These are phyloP conservation scores for Phaeoacremonium minimum DNA, from an alignment of 2,329 filamentous ascomycete species.

Conservation along the genomic window DNA sequence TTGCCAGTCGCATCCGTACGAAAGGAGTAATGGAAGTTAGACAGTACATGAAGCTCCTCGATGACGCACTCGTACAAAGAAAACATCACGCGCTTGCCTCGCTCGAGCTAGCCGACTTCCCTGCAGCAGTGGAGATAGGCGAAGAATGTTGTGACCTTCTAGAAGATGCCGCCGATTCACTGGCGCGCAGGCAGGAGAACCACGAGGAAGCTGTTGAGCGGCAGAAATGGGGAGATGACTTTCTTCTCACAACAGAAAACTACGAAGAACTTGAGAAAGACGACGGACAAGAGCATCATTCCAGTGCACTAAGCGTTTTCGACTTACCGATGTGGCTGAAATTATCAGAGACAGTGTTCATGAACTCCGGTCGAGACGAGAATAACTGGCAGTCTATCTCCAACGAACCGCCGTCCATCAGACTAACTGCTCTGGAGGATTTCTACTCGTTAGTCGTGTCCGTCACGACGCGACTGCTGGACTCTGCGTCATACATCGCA, in stretches of 20 bases:
- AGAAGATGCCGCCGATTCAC: slow-evolving; percentile 62
- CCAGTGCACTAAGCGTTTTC: slow-evolving; percentile 40
- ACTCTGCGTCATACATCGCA: slow-evolving; percentile 66
- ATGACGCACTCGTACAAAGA: slow-evolving; percentile 39
- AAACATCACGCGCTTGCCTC: slow-evolving; percentile 25
- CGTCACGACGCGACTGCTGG: slow-evolving; percentile 66
- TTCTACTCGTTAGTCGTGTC: slow-evolving; percentile 66
- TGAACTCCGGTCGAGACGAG: slow-evolving; percentile 62
- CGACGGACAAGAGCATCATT: slow-evolving; percentile 8
- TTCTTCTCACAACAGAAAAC: slow-evolving; percentile 53
- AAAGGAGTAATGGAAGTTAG: slow-evolving; percentile 74
- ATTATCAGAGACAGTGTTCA: slow-evolving; percentile 66
- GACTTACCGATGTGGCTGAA: slow-evolving; percentile 55
- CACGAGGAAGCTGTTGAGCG: slow-evolving; percentile 58
- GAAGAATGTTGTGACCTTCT: slow-evolving; percentile 60
- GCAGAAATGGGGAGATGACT: slow-evolving; percentile 56
- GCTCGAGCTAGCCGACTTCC: slow-evolving; percentile 52
- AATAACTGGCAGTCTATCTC: slow-evolving; percentile 65
- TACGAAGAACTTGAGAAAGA: slow-evolving; percentile 7
- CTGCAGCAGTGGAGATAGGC: slow-evolving; percentile 68
- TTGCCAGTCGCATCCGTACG: slow-evolving; percentile 59
- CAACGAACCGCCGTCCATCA: slow-evolving; percentile 63
- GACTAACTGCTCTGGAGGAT: slow-evolving; percentile 71
- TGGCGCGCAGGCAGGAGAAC: slow-evolving; percentile 61
- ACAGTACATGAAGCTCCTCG: slow-evolving; percentile 63